These are phyloP conservation scores for Eimeria maxima DNA, from an alignment of 169 alveolate genomes.

Conservation along the genomic window DNA sequence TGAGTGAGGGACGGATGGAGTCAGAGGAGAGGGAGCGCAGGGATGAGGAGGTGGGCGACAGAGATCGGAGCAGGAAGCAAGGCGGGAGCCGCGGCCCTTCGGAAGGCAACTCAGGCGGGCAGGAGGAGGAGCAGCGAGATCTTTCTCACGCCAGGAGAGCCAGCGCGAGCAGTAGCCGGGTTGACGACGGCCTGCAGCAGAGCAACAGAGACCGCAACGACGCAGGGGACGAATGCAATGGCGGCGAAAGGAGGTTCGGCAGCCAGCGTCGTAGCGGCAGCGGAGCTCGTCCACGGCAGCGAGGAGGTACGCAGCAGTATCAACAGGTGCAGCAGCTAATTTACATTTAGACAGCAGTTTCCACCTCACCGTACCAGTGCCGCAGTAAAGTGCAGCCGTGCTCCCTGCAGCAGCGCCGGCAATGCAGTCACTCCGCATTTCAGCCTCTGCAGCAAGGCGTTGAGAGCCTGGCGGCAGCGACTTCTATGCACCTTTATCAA, in stretches of 20 bases:
- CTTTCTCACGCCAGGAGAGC: conserved; percentile 55
- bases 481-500: conserved; percentile 78
- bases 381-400: conserved; percentile 77
- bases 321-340: conserved; percentile 79
- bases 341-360: conserved; percentile 63
- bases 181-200: conserved; percentile 67
- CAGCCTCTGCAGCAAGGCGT: conserved; percentile 78
- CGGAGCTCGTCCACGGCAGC: conserved; percentile 80
- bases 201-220: conserved; percentile 77
- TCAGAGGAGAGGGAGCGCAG: conserved; percentile 76
- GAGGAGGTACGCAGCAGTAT: conserved; percentile 82
- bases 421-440: conserved; percentile 71
- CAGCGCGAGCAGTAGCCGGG: conserved; percentile 76
- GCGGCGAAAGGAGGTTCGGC: conserved; percentile 81
- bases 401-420: conserved; percentile 75
- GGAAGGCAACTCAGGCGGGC: conserved; percentile 64
- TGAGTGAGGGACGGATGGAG: conserved; percentile 81
- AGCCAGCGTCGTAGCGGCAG: conserved; percentile 81
- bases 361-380: conserved; percentile 69
- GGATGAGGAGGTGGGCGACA: conserved; percentile 70
- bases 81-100: conserved; percentile 72
- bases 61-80: conserved; percentile 66
- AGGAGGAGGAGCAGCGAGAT: conserved; percentile 72
- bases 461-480: conserved; percentile 78
- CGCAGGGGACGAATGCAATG: conserved; percentile 70